Percentiles rank a stretch among this genome's conserved stretches.
Conservation (phyloP, 2,329 filamentous ascomycete genomes). For the Neopestalotiopsis sp. region DNA sequence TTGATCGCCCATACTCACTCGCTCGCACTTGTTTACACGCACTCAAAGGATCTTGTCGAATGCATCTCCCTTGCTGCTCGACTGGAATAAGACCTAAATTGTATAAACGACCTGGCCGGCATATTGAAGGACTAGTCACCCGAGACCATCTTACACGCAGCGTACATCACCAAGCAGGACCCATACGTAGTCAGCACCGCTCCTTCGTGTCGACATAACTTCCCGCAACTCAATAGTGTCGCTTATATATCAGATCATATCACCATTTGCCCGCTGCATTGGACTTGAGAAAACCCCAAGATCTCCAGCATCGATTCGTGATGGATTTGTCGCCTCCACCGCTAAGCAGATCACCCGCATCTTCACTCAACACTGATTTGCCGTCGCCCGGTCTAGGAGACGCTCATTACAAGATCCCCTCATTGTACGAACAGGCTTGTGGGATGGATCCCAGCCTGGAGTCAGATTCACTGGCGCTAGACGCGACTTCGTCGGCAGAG, state of each 20-base stretch:
- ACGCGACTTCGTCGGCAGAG: slow-evolving; percentile 47
- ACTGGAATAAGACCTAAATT: background rate
- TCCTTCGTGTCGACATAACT: background rate
- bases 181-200: background rate
- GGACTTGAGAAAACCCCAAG: background rate
- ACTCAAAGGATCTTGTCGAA: background rate
- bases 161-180: background rate
- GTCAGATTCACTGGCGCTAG: slow-evolving; percentile 43
- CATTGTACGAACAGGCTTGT: slow-evolving; percentile 48
- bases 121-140: background rate
- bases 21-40: background rate
- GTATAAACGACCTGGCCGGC: background rate
- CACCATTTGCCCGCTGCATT: background rate
- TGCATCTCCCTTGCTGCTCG: background rate
- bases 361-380: slow-evolving; percentile 52
- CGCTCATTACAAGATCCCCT: slow-evolving; percentile 49
- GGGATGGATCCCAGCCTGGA: slow-evolving; percentile 44
- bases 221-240: background rate
- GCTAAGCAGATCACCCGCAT: slow-evolving; percentile 49
- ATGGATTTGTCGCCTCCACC: slow-evolving; percentile 59
- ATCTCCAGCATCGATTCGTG: slow-evolving; percentile 27
- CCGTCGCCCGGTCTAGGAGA: slow-evolving; percentile 50
- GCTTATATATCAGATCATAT: slow-evolving; percentile 14
- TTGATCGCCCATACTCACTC: background rate
- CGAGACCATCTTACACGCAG: background rate